Conservation (phyloP, 1,139 yeast genomes). For the Candida glucosophila region DNA sequence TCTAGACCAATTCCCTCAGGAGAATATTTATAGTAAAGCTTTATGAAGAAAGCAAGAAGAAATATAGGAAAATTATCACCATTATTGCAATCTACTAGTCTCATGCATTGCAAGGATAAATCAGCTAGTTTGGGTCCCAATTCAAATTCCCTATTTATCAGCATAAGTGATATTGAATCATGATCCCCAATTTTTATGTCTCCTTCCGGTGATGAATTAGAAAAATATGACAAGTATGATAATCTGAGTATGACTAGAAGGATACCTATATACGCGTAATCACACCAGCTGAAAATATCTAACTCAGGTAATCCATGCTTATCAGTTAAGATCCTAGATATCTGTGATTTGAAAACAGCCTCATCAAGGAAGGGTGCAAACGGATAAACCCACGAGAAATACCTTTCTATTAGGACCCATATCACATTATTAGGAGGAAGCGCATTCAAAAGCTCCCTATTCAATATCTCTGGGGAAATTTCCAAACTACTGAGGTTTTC, state of each 20-base stretch:
- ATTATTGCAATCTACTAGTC: not conserved
- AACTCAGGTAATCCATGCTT: constrained; percentile 8
- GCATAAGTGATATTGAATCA: not conserved
- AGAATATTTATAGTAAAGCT: constrained; percentile 1
- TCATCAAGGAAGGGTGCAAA: constrained; percentile 7
- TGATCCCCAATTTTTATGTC: not conserved
- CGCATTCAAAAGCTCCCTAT: not conserved
- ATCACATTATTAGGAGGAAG: constrained; percentile 3
- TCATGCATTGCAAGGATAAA: not conserved
- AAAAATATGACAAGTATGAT: constrained; percentile 15
- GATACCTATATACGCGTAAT: constrained; percentile 16
- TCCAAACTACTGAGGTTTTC: not conserved
- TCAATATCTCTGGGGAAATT: not conserved
- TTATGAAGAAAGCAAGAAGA: constrained; percentile 1
- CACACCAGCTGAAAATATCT: constrained; percentile 13
- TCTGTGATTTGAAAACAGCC: constrained; percentile 2
- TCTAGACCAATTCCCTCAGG: not conserved
- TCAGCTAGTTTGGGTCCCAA: not conserved
- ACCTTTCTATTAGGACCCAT: constrained; percentile 6
- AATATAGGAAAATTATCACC: constrained; percentile 1
- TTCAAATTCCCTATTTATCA: not conserved
- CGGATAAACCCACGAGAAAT: constrained; percentile 6
- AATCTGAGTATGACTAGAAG: constrained; percentile 17
- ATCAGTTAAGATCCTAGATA: constrained; percentile 8
- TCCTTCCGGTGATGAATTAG: constrained; percentile 8